Evolutionary conservation across 805 yeast species (phyloP).

Genomic region (Candida awuae): DNA sequence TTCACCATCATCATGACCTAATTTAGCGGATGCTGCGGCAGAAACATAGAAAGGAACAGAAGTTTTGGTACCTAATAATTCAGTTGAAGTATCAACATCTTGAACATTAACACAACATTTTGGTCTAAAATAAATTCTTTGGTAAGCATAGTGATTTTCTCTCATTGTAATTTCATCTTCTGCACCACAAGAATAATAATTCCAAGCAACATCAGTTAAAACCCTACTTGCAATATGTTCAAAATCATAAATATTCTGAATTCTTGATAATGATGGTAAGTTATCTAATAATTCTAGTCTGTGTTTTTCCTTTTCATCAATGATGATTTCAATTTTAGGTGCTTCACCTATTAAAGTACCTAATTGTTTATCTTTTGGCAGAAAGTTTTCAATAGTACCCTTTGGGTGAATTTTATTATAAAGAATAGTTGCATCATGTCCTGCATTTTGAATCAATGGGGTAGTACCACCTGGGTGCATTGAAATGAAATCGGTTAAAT

Average conservation of each 20-base stretch:
- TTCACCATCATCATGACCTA: conserved; percentile 94
- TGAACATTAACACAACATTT: conserved; percentile 71
- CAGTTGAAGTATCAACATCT: conserved; percentile 57
- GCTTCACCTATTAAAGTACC: conserved; percentile 39
- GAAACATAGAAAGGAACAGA: conserved; percentile 79
- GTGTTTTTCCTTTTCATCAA: conserved; percentile 36
- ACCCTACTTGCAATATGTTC: conserved; percentile 78
- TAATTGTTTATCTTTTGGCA: conserved; percentile 52
- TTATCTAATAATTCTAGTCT: conserved; percentile 36
- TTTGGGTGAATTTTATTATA: conserved; percentile 88
- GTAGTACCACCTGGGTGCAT: conserved; percentile 45
- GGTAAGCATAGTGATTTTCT: conserved; percentile 86
- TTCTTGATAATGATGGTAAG: conserved; percentile 65
- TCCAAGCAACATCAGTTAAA: conserved; percentile 77
- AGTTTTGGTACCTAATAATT: conserved; percentile 63
- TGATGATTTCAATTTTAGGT: conserved; percentile 26
- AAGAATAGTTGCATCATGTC: conserved; percentile 51
- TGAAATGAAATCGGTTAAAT: conserved; percentile 48
- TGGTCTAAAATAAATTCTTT: conserved; percentile 82
- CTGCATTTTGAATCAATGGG: conserved; percentile 40
- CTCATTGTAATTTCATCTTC: conserved; percentile 88
- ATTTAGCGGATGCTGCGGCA: conserved; percentile 85
- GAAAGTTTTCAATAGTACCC: conserved; percentile 62
- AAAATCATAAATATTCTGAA: conserved; percentile 77
- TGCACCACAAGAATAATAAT: conserved; percentile 83